phyloP scores from a whole-genome alignment of 371 early-diverging fungal species.

The Apophysomyces trapeziformis region DNA sequence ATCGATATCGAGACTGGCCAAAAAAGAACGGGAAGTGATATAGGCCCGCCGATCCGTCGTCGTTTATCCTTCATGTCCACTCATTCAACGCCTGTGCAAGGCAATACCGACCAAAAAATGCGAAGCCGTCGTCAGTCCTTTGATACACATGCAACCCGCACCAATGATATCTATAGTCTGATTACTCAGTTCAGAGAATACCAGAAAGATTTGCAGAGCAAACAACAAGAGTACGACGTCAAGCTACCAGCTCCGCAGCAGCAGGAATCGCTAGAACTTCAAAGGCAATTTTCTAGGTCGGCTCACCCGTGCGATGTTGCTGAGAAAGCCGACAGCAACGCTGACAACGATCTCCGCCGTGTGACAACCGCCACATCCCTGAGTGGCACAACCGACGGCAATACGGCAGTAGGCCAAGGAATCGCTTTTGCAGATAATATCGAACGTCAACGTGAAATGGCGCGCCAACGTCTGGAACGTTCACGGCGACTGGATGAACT shows the following conservation, averaged over 20 bases:
- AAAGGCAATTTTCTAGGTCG: neutral
- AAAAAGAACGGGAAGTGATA: neutral
- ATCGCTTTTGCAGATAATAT: conserved; percentile 41
- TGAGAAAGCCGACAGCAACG: neutral
- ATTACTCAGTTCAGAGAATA: conserved; percentile 9
- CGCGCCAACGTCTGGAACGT: conserved; percentile 31
- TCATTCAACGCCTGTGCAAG: conserved; percentile 21
- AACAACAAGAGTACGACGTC: neutral
- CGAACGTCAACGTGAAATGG: conserved; percentile 35
- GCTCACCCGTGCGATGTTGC: conserved; percentile 2
- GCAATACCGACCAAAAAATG: neutral
- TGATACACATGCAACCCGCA: conserved; percentile 3
- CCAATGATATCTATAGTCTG: neutral
- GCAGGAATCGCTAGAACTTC: neutral
- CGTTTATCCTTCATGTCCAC: conserved; percentile 31
- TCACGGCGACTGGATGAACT: conserved; percentile 32
- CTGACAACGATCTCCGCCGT: conserved; percentile 7
- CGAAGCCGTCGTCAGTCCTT: conserved; percentile 1
- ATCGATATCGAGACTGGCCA: conserved; percentile 26
- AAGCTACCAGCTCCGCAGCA: neutral
- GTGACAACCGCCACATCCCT: conserved; percentile 9
- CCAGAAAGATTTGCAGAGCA: neutral
- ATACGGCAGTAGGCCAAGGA: conserved; percentile 4
- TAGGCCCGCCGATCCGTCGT: conserved; percentile 11
- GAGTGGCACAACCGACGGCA: conserved; percentile 11